A percentile compares a stretch with the other conserved stretches of the same genome.
These are phyloP conservation scores for Buddleja alternifolia DNA, from an alignment of 257 asterid genomes.

Conservation along the genomic window DNA sequence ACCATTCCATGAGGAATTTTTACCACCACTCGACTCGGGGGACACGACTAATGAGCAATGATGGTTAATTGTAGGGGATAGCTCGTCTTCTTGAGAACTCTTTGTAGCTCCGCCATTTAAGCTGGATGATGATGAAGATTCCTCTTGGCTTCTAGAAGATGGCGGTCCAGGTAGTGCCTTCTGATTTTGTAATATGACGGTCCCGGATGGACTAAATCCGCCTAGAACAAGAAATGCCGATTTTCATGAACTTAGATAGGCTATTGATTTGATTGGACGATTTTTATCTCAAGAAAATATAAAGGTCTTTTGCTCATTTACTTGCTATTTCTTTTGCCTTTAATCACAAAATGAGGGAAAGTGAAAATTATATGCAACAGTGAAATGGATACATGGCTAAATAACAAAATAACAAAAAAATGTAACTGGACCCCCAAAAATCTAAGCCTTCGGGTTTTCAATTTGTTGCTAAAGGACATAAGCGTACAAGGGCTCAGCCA, in stretches of 20 bases:
- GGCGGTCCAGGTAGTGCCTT: slow-evolving; percentile 85
- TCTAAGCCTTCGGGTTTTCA: no score
- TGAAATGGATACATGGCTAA: slow-evolving; percentile 4
- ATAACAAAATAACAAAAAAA: background rate
- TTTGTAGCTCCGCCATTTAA: slow-evolving; percentile 68
- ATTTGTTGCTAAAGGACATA: no score
- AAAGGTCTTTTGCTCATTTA: background rate
- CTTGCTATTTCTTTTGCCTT: background rate
- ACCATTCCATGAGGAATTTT: slow-evolving; percentile 76
- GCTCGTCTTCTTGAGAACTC: slow-evolving; percentile 74
- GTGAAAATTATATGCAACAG: background rate
- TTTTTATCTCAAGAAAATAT: background rate
- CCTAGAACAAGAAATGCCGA: slow-evolving; percentile 41
- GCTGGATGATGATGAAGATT: slow-evolving; percentile 85
- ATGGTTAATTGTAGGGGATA: slow-evolving; percentile 22
- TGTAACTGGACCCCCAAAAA: no score
- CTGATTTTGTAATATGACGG: slow-evolving; percentile 54
- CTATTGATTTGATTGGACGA: background rate
- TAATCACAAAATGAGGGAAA: background rate
- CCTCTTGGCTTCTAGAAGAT: slow-evolving; percentile 83
- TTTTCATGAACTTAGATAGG: background rate
- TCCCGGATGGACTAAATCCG: slow-evolving; percentile 67
- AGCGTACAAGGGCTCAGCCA: background rate
- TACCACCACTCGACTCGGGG: slow-evolving; percentile 64
- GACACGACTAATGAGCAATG: slow-evolving; percentile 31